phyloP scores from a whole-genome alignment of 495 filamentous ascomycete species.

The Choiromyces venosus region DNA sequence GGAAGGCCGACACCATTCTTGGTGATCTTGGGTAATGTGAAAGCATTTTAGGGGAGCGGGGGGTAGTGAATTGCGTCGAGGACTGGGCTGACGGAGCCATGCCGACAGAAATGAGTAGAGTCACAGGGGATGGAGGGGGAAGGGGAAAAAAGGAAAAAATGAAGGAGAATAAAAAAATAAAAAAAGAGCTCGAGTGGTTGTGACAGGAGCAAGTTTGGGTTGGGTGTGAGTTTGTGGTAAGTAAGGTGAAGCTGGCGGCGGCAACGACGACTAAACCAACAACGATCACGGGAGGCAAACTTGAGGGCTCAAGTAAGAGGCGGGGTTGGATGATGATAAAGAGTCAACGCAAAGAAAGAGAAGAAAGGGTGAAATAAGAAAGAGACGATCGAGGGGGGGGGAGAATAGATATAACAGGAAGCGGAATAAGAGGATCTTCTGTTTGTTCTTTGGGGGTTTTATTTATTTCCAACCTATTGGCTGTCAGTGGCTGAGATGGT shows the following conservation, averaged over 20 bases:
- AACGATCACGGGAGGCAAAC: background rate
- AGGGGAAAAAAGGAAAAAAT: background rate
- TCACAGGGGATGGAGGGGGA: conserved; percentile 3
- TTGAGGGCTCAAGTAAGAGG: background rate
- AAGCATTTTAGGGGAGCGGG: conserved; percentile 23
- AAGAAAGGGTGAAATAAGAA: background rate
- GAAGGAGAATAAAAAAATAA: conserved; percentile 8
- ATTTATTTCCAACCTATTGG: background rate
- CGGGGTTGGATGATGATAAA: background rate
- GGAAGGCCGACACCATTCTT: background rate
- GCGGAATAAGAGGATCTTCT: background rate
- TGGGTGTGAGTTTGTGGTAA: background rate
- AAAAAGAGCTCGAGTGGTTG: conserved; percentile 13
- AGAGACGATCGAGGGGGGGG: background rate
- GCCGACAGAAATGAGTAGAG: background rate
- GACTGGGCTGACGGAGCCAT: conserved; percentile 29
- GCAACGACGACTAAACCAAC: background rate
- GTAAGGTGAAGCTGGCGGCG: background rate
- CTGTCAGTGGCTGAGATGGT: background rate
- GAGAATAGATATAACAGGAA: background rate
- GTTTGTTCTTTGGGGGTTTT: background rate
- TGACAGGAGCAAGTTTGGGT: background rate
- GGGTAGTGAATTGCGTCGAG: conserved; percentile 11
- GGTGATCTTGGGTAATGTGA: conserved; percentile 15
- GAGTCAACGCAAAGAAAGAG: background rate